Evolutionary conservation across 2,329 filamentous ascomycete genomes (phyloP).

Genomic region (Penicillium decumbens): DNA sequence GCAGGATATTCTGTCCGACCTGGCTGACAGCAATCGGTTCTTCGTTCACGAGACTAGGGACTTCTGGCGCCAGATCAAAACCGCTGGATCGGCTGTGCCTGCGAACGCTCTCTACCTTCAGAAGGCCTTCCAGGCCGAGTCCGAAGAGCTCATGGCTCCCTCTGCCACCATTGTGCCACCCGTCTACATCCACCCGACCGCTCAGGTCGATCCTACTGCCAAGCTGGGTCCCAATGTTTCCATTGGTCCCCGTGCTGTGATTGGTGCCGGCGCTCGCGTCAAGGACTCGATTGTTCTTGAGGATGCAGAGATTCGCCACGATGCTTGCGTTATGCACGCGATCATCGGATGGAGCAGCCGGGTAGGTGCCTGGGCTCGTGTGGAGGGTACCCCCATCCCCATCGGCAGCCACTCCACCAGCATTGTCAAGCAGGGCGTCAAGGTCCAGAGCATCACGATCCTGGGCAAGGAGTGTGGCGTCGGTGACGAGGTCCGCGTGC

Average conservation of each 20-base stretch:
- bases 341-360: slow-evolving; percentile 97
- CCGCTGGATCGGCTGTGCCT: slow-evolving; percentile 90
- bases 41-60: slow-evolving; percentile 98
- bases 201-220: slow-evolving; percentile 84
- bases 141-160: slow-evolving; percentile 73
- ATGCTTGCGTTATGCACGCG: slow-evolving; percentile 89
- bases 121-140: slow-evolving; percentile 80
- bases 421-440: slow-evolving; percentile 95
- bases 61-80: slow-evolving; percentile 99
- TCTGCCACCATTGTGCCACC: slow-evolving; percentile 85
- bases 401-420: slow-evolving; percentile 85
- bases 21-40: slow-evolving; percentile 96
- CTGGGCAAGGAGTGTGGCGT: slow-evolving; percentile 93
- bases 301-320: slow-evolving; percentile 92
- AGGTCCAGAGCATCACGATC: slow-evolving; percentile 98
- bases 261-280: slow-evolving; percentile 83
- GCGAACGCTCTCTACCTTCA: slow-evolving; percentile 95
- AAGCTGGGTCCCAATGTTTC: slow-evolving; percentile 97
- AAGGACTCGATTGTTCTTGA: slow-evolving; percentile 97
- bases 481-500: slow-evolving; percentile 88
- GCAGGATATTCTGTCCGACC: slow-evolving; percentile 91
- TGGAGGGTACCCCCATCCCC: slow-evolving; percentile 89
- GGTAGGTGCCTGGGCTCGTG: slow-evolving; percentile 94
- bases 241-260: slow-evolving; percentile 78
- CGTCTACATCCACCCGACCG: slow-evolving; percentile 91